Percentiles rank a stretch among this genome's conserved stretches.
Evolutionary conservation across 2,329 filamentous ascomycete species (phyloP).

Genomic region (Trichoderma sp.): DNA sequence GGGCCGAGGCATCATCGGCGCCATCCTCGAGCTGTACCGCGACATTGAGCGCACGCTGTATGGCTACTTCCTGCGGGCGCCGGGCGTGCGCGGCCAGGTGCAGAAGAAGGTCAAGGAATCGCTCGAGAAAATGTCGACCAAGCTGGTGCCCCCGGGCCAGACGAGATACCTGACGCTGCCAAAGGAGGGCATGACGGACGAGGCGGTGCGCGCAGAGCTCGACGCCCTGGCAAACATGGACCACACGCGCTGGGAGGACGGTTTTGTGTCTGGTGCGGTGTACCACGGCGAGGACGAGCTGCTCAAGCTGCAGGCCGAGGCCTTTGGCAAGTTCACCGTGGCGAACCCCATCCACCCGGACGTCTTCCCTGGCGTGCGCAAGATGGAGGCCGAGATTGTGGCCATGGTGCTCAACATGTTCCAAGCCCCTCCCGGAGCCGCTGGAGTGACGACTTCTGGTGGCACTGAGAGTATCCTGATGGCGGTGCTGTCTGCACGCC

Average conservation of each 20-base stretch:
- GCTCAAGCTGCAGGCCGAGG: conserved; percentile 83
- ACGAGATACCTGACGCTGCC: conserved; percentile 77
- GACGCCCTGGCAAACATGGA: conserved; percentile 80
- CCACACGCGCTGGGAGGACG: conserved; percentile 96
- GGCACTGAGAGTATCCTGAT: conserved; percentile 97
- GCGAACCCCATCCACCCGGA: conserved; percentile 97
- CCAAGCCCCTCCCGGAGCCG: conserved; percentile 82
- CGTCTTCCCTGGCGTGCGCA: conserved; percentile 94
- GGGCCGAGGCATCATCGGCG: conserved; percentile 84
- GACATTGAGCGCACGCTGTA: conserved; percentile 75
- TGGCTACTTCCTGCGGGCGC: conserved; percentile 81
- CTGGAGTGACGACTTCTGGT: conserved; percentile 87
- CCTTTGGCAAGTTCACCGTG: conserved; percentile 92
- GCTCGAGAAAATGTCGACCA: conserved; percentile 77
- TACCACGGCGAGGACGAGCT: conserved; percentile 90
- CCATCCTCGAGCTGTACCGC: conserved; percentile 73
- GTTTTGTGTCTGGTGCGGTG: conserved; percentile 89
- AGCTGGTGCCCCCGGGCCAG: conserved; percentile 76
- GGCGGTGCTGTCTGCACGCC: conserved; percentile 87
- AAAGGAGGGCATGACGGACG: conserved; percentile 78
- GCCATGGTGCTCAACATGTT: conserved; percentile 92
- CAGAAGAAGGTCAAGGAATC: conserved; percentile 82
- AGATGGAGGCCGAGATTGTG: conserved; percentile 99
- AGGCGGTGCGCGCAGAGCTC: conserved; percentile 79
- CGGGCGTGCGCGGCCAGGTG: conserved; percentile 84